Evolutionary conservation across 192 early-diverging fungal species (phyloP).

Genomic region (Ramicandelaber brevisporus): DNA sequence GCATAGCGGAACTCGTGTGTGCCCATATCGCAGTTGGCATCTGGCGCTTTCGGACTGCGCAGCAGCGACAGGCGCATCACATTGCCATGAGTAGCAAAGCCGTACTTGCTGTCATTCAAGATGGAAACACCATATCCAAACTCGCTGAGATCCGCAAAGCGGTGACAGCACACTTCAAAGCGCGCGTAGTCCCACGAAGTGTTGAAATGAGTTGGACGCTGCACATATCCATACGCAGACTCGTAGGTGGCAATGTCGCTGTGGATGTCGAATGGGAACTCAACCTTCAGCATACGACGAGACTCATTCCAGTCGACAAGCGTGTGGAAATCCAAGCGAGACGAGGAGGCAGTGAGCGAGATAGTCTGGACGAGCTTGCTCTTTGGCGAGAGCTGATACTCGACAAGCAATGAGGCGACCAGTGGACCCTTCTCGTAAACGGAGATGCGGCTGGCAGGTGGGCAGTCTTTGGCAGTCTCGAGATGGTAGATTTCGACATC

Average conservation of each 20-base stretch:
- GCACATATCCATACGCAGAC: conserved; percentile 76
- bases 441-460: conserved; percentile 7
- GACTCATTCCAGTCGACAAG: conserved; percentile 84
- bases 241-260: conserved; percentile 82
- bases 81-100: conserved; percentile 60
- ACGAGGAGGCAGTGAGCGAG: conserved; percentile 41
- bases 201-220: conserved; percentile 87
- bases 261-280: conserved; percentile 67
- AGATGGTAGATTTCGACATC: conserved; percentile 84
- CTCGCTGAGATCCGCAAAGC: conserved; percentile 91
- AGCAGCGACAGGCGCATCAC: conserved; percentile 63
- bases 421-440: conserved; percentile 61
- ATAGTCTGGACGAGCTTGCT: conserved; percentile 53
- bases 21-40: conserved; percentile 29
- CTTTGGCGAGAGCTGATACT: conserved; percentile 29
- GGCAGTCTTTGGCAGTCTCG: conserved; percentile 48
- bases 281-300: conserved; percentile 70
- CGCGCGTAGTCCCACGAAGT: conserved; percentile 68
- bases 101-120: conserved; percentile 94
- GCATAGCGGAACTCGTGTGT: conserved; percentile 71
- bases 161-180: conserved; percentile 94
- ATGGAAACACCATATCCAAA: conserved; percentile 84
- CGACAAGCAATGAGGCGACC: conserved; percentile 39
- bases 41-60: conserved; percentile 61
- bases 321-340: conserved; percentile 66